Evolutionary conservation across 2,329 filamentous ascomycete species (phyloP).

Genomic region (Fusarium liriodendri): DNA sequence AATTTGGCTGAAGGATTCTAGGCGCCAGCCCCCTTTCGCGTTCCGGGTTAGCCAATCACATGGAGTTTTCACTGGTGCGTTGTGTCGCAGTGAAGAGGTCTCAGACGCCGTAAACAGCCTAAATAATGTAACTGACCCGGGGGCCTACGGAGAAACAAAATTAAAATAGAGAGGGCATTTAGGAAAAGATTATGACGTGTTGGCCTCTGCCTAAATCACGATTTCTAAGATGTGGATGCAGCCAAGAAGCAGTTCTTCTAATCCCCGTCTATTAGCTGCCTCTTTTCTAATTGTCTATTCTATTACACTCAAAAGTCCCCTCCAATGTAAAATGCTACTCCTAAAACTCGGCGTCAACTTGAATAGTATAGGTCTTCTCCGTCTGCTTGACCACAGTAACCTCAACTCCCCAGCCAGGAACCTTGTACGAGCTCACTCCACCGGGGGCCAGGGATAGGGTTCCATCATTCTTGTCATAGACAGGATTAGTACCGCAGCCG

Average conservation of each 20-base stretch:
- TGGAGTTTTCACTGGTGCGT: neutral
- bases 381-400: constrained; percentile 21
- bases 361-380: neutral
- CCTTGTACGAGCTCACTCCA: neutral
- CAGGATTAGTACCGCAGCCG: constrained; percentile 39
- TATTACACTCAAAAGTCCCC: neutral
- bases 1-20: neutral
- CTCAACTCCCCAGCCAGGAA: constrained; percentile 25
- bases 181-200: too few relatives aligned
- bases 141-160: too few relatives aligned
- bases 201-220: too few relatives aligned
- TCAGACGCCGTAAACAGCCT: too few relatives aligned
- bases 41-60: neutral
- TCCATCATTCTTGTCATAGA: constrained; percentile 46
- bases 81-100: too few relatives aligned
- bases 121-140: too few relatives aligned
- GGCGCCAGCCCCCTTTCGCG: neutral
- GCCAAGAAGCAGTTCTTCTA: neutral
- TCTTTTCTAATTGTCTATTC: neutral
- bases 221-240: neutral
- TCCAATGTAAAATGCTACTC: neutral
- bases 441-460: constrained; percentile 35
- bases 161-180: too few relatives aligned
- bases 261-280: neutral
- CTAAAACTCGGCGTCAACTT: neutral